Evolutionary conservation across 106 monocot species (phyloP).

Genomic region (Xerophyta viscosa): DNA sequence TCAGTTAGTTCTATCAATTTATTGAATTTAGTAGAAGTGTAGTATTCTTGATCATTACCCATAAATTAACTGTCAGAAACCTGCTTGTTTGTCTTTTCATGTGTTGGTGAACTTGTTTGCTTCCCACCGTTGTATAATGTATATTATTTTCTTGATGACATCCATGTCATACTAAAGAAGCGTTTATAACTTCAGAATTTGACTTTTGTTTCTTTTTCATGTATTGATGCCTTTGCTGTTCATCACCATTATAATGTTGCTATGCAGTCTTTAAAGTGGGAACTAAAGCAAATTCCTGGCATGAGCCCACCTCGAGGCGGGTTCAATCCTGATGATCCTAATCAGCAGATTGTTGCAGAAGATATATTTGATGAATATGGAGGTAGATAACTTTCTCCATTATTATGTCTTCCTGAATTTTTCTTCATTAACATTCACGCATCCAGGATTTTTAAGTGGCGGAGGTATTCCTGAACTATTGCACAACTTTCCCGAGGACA

Average conservation of each 20-base stretch:
- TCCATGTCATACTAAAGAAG: too few relatives aligned
- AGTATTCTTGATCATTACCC: too few relatives aligned
- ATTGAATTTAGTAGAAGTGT: too few relatives aligned
- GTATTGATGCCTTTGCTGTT: not conserved
- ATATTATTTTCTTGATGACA: too few relatives aligned
- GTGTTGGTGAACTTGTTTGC: too few relatives aligned
- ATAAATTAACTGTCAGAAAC: too few relatives aligned
- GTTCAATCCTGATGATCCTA: constrained; percentile 86
- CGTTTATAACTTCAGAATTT: not conserved
- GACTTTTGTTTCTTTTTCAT: not conserved
- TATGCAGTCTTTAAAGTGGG: constrained; percentile 84
- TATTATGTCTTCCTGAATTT: not conserved
- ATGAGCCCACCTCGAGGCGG: constrained; percentile 95
- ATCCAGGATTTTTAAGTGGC: constrained; percentile 69
- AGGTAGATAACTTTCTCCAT: constrained; percentile 30
- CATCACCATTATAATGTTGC: not conserved
- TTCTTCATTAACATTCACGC: not conserved
- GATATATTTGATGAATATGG: constrained; percentile 99
- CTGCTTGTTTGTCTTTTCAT: too few relatives aligned
- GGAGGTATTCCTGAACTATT: constrained; percentile 70
- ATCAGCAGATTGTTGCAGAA: constrained; percentile 93
- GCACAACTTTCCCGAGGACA: constrained; percentile 36
- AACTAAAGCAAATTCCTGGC: constrained; percentile 89
- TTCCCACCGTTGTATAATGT: too few relatives aligned
- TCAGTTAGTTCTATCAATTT: too few relatives aligned